Conservation (phyloP, 805 yeast genomes). For the Diddensiella santjacobensis region DNA sequence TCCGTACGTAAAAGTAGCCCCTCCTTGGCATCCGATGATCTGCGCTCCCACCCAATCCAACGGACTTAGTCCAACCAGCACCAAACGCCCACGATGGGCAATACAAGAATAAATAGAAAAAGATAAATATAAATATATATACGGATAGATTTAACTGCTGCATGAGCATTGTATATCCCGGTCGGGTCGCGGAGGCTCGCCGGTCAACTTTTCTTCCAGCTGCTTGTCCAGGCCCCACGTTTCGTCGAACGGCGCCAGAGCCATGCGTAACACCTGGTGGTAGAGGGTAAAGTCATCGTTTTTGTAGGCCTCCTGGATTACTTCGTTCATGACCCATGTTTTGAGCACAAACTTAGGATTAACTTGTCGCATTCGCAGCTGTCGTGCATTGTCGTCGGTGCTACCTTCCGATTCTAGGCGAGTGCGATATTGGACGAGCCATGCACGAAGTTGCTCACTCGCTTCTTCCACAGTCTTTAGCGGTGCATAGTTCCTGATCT, state of each 20-base stretch:
- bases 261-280: conserved; percentile 64
- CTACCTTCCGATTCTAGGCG: conserved; percentile 40
- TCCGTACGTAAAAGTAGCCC: too few relatives aligned
- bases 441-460: conserved; percentile 44
- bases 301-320: conserved; percentile 51
- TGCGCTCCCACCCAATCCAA: too few relatives aligned
- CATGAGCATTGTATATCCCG: conserved; percentile 77
- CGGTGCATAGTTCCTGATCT: conserved; percentile 34
- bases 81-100: neutral
- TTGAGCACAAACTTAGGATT: conserved; percentile 85
- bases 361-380: conserved; percentile 38
- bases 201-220: conserved; percentile 51
- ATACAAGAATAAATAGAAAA: neutral
- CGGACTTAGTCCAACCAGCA: neutral
- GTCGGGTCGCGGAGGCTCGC: conserved; percentile 48
- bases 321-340: conserved; percentile 84
- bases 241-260: conserved; percentile 67
- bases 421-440: conserved; percentile 50
- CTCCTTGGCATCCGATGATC: too few relatives aligned
- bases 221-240: conserved; percentile 63
- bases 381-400: conserved; percentile 40
- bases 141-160: conserved; percentile 25
- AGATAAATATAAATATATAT: neutral
- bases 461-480: conserved; percentile 33
- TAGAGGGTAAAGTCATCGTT: conserved; percentile 50